These are phyloP conservation scores for Naganishia liquefaciens DNA, from an alignment of 1,284 basidiomycete genomes.

Conservation along the genomic window DNA sequence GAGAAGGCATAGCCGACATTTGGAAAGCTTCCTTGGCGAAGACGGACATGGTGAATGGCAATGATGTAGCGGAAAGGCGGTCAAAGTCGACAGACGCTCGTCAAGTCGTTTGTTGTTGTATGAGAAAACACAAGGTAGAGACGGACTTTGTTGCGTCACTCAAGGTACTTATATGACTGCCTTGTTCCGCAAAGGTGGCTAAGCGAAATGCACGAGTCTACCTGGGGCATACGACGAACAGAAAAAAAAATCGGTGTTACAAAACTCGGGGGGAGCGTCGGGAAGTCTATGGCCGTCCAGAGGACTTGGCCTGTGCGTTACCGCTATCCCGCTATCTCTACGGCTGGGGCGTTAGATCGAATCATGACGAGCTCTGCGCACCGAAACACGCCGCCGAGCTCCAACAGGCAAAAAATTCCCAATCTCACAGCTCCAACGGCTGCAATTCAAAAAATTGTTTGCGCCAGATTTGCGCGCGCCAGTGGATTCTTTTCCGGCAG, in stretches of 20 bases:
- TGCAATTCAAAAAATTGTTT: not conserved
- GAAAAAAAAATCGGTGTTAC: slow-evolving; percentile 16
- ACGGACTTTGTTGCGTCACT: too few relatives aligned
- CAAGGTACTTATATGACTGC: slow-evolving; percentile 10
- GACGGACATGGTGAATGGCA: slow-evolving; percentile 45
- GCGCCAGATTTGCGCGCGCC: not conserved
- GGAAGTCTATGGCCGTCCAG: not conserved
- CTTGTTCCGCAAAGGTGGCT: not conserved
- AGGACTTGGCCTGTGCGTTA: slow-evolving; percentile 3
- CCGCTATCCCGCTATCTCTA: slow-evolving; percentile 1
- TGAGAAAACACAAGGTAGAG: too few relatives aligned
- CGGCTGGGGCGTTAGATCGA: slow-evolving; percentile 2
- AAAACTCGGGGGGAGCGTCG: slow-evolving; percentile 15
- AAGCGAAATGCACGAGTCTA: not conserved
- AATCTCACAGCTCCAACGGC: not conserved
- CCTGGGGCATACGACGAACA: slow-evolving; percentile 4
- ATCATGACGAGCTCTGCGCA: not conserved
- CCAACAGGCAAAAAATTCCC: not conserved
- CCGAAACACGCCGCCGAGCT: not conserved
- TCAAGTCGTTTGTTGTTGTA: not conserved
- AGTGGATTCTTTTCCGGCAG: not conserved
- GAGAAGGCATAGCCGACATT: slow-evolving; percentile 39
- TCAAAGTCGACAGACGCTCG: not conserved
- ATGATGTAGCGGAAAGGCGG: not conserved
- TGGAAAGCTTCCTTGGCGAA: slow-evolving; percentile 55